Conservation (phyloP, 1,284 basidiomycete genomes). For the Thelephora terrestris region DNA sequence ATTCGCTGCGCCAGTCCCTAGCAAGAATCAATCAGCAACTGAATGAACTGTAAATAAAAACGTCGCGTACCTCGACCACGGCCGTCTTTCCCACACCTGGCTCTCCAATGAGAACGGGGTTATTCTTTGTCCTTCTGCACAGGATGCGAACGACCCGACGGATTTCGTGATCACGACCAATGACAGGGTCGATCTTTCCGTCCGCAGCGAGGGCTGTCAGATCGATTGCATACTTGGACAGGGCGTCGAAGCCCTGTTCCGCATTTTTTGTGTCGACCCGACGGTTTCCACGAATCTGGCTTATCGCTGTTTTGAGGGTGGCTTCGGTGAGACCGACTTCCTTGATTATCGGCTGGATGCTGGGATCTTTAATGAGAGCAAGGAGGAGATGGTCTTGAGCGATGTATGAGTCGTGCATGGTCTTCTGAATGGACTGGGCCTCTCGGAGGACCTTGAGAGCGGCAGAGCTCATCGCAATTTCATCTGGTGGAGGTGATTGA, state of each 20-base stretch:
- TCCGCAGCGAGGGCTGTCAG: conserved; percentile 81
- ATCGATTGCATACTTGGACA: conserved; percentile 79
- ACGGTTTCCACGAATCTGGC: conserved; percentile 72
- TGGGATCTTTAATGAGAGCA: conserved; percentile 67
- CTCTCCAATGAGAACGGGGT: conserved; percentile 88
- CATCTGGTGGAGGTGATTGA: conserved; percentile 80
- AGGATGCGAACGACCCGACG: conserved; percentile 70
- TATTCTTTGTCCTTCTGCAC: conserved; percentile 82
- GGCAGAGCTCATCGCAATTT: conserved; percentile 54
- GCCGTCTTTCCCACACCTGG: conserved; percentile 92
- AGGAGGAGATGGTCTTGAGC: conserved; percentile 77
- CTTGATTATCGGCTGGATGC: conserved; percentile 59
- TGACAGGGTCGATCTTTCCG: conserved; percentile 90
- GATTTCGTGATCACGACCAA: conserved; percentile 87
- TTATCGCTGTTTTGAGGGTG: conserved; percentile 69
- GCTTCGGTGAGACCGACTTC: conserved; percentile 67
- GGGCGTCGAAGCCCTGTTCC: conserved; percentile 81
- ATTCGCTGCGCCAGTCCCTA: conserved; percentile 89
- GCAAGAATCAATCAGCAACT: not conserved
- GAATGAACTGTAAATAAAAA: not conserved
- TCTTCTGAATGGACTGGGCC: conserved; percentile 75
- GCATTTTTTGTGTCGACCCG: conserved; percentile 76
- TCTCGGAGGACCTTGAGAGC: conserved; percentile 66
- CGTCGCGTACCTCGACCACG: conserved; percentile 58
- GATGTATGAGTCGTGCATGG: conserved; percentile 88